Conservation (phyloP, 257 asterid genomes). For the Solanum acaule region DNA sequence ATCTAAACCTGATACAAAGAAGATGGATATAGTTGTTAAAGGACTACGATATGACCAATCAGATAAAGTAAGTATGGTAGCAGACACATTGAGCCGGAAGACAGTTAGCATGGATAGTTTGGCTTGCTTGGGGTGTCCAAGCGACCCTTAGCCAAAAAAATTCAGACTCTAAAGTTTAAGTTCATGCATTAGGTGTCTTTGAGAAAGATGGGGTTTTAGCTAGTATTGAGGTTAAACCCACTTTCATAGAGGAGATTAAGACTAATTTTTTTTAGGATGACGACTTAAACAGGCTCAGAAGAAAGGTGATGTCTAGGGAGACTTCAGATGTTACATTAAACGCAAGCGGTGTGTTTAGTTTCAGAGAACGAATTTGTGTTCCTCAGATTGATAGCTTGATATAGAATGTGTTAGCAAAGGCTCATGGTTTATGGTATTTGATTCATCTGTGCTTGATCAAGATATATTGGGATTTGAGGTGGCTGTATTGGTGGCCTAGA, state of each 20-base stretch:
- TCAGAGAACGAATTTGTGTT: too few relatives aligned
- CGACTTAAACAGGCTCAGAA: not conserved
- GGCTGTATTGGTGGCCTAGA: not conserved
- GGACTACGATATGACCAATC: not conserved
- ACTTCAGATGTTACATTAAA: not conserved
- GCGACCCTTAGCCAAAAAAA: not conserved
- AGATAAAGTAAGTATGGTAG: too few relatives aligned
- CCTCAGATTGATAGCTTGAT: not conserved
- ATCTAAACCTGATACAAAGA: not conserved
- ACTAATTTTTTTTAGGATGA: not conserved
- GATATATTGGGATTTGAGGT: not conserved
- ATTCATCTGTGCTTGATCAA: not conserved
- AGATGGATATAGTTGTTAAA: too few relatives aligned
- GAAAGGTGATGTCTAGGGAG: not conserved
- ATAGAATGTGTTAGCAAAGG: not conserved
- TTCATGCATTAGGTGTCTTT: not conserved
- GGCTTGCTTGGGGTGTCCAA: not conserved
- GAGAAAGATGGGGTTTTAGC: too few relatives aligned
- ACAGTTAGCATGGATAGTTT: not conserved
- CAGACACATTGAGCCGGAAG: not conserved
- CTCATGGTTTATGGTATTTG: not conserved
- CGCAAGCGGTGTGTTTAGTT: not conserved
- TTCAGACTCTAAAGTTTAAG: not conserved
- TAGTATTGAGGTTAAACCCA: not conserved
- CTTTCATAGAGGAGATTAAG: not conserved